phyloP scores from a whole-genome alignment of 2,329 filamentous ascomycete species.

The Coniosporium uncinatum region DNA sequence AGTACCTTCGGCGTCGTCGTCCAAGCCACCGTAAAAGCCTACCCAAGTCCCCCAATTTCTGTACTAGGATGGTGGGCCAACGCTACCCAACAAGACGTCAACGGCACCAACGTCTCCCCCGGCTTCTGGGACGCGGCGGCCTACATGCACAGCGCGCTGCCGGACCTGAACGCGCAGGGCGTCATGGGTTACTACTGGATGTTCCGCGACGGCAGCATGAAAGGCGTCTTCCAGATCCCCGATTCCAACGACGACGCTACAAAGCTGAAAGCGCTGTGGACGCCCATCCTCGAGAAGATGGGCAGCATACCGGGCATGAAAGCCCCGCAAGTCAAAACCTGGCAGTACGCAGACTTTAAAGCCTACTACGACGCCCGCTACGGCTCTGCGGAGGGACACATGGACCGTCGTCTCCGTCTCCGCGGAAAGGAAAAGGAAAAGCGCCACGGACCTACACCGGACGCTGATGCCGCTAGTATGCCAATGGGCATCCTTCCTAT shows the following conservation, averaged over 20 bases:
- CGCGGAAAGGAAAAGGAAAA: neutral
- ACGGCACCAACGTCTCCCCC: neutral
- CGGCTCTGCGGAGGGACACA: neutral
- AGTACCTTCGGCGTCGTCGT: constrained; percentile 3
- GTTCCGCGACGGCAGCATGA: constrained; percentile 2
- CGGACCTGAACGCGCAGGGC: constrained; percentile 4
- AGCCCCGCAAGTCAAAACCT: neutral
- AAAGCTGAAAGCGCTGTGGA: constrained; percentile 4
- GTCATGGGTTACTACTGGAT: constrained; percentile 3
- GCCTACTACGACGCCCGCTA: constrained; percentile 5
- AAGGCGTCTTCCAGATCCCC: constrained; percentile 1
- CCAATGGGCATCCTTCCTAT: neutral
- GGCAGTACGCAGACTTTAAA: constrained; percentile 4
- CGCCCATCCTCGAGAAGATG: constrained; percentile 3
- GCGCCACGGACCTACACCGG: neutral
- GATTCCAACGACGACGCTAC: constrained; percentile 1
- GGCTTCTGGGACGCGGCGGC: constrained; percentile 2
- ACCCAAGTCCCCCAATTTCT: neutral
- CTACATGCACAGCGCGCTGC: constrained; percentile 3
- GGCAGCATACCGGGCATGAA: constrained; percentile 1
- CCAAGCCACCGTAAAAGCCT: constrained; percentile 1
- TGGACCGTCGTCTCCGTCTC: too few relatives aligned
- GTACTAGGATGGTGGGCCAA: constrained; percentile 1
- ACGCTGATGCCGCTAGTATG: neutral
- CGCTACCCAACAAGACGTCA: constrained; percentile 1